Conservation (phyloP, 768 basidiomycete species). For the Psilocybe tampanensis region DNA sequence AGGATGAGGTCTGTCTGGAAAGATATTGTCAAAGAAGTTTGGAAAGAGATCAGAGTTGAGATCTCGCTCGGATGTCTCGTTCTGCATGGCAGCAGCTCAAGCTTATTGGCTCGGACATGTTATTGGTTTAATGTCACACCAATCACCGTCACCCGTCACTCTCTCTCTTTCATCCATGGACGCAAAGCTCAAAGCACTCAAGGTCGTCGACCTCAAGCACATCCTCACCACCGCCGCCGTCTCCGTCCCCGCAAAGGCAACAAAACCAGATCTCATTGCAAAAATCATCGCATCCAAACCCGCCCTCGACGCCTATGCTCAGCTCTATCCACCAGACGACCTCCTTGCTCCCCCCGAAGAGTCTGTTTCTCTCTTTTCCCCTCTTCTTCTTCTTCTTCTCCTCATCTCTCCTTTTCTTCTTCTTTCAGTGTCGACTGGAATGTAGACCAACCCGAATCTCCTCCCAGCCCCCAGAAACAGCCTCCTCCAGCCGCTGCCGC, state of each 20-base stretch:
- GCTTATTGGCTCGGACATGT: slow-evolving; percentile 24
- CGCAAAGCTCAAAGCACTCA: slow-evolving; percentile 57
- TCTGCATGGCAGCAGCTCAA: slow-evolving; percentile 28
- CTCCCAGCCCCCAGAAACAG: slow-evolving; percentile 5
- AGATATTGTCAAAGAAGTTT: slow-evolving; percentile 32
- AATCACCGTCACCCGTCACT: slow-evolving; percentile 18
- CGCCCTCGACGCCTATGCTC: slow-evolving; percentile 54
- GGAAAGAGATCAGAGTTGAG: slow-evolving; percentile 28
- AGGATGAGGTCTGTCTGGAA: slow-evolving; percentile 23
- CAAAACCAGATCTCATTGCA: slow-evolving; percentile 68
- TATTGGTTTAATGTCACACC: slow-evolving; percentile 25
- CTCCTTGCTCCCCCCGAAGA: slow-evolving; percentile 38
- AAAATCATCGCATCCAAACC: slow-evolving; percentile 55
- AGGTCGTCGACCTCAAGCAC: slow-evolving; percentile 69
- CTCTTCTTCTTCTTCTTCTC: neutral
- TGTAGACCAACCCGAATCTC: slow-evolving; percentile 29
- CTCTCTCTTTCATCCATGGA: slow-evolving; percentile 34
- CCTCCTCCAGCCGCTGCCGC: slow-evolving; percentile 6
- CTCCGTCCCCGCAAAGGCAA: slow-evolving; percentile 54
- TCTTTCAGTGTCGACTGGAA: slow-evolving; percentile 45
- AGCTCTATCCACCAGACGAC: slow-evolving; percentile 36
- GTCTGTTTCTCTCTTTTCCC: slow-evolving; percentile 19
- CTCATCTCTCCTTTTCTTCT: slow-evolving; percentile 1
- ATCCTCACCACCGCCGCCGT: slow-evolving; percentile 57
- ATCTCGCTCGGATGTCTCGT: slow-evolving; percentile 23